A percentile compares a stretch with the other conserved stretches of the same genome.
These are phyloP conservation scores for Triticum dicoccoides DNA, from an alignment of 176 grass and related monocot species.

Conservation along the genomic window DNA sequence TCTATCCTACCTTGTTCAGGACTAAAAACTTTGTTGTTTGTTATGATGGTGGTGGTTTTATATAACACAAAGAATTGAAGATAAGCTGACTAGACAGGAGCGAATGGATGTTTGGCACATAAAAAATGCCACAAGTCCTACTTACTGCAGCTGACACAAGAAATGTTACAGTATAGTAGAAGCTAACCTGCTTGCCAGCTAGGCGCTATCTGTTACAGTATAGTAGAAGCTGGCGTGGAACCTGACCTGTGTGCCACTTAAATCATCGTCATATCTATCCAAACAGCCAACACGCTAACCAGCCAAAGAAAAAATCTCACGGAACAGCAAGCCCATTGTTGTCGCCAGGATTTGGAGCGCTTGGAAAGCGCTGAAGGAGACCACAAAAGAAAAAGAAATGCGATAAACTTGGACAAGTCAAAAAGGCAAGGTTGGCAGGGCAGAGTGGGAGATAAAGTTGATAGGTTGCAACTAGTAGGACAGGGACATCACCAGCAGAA, in stretches of 20 bases:
- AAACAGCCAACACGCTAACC: background rate
- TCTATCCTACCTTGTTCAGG: too few relatives aligned
- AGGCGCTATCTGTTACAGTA: background rate
- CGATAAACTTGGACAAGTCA: constrained; percentile 47
- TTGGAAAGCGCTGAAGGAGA: constrained; percentile 15
- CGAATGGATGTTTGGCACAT: background rate
- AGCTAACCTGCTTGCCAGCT: background rate
- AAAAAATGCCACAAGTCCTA: background rate
- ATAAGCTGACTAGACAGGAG: background rate
- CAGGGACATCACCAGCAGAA: constrained; percentile 34
- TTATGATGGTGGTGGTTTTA: too few relatives aligned
- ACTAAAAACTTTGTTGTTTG: too few relatives aligned
- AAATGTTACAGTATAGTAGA: background rate
- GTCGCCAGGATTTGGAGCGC: constrained; percentile 43
- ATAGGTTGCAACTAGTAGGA: constrained; percentile 32
- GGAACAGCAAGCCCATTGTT: constrained; percentile 28
- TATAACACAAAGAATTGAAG: background rate
- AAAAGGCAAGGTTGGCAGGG: constrained; percentile 32
- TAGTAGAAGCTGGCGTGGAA: constrained; percentile 5
- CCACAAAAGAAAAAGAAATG: constrained; percentile 15
- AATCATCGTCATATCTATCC: constrained; percentile 27
- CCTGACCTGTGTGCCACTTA: constrained; percentile 13
- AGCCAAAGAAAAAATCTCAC: background rate
- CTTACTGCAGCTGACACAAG: background rate
- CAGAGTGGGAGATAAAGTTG: constrained; percentile 39